Evolutionary conservation across 1,139 yeast species (phyloP).

Genomic region (Meyerozyma carpophila): DNA sequence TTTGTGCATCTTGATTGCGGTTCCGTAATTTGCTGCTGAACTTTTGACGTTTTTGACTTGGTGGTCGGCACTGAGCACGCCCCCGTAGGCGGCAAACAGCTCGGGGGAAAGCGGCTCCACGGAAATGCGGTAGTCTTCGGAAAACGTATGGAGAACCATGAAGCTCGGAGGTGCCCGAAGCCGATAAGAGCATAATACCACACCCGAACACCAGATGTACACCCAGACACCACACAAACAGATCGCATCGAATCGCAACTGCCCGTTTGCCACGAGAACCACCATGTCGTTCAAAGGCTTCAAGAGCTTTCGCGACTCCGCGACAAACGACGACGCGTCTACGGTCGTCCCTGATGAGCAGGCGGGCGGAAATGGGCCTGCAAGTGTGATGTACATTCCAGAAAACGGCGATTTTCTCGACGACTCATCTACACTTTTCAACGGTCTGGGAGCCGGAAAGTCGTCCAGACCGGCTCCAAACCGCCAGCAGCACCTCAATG

Average conservation of each 20-base stretch:
- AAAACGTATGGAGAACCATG: background rate
- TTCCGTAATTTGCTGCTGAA: conserved; percentile 83
- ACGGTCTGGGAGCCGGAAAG: conserved; percentile 13
- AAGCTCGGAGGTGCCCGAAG: background rate
- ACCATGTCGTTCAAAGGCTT: conserved; percentile 1
- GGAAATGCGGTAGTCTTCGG: conserved; percentile 13
- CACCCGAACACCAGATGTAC: background rate
- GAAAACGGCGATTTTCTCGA: conserved; percentile 22
- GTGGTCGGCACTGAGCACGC: conserved; percentile 43
- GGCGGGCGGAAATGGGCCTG: conserved; percentile 14
- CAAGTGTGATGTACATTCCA: conserved; percentile 29
- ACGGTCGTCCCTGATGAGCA: conserved; percentile 10
- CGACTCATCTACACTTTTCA: conserved; percentile 24
- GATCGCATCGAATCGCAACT: background rate
- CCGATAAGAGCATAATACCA: background rate
- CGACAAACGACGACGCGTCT: conserved; percentile 10
- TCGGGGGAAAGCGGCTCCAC: conserved; percentile 39
- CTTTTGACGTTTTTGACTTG: conserved; percentile 26
- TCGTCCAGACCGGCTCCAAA: conserved; percentile 1
- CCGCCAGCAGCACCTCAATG: conserved; percentile 16
- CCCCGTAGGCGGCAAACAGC: conserved; percentile 38
- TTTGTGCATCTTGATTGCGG: conserved; percentile 71
- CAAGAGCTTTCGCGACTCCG: background rate
- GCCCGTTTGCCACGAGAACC: background rate
- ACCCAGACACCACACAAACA: background rate